These are phyloP conservation scores for Dactylellina sp. DNA, from an alignment of 2,329 filamentous ascomycete genomes.

Conservation along the genomic window DNA sequence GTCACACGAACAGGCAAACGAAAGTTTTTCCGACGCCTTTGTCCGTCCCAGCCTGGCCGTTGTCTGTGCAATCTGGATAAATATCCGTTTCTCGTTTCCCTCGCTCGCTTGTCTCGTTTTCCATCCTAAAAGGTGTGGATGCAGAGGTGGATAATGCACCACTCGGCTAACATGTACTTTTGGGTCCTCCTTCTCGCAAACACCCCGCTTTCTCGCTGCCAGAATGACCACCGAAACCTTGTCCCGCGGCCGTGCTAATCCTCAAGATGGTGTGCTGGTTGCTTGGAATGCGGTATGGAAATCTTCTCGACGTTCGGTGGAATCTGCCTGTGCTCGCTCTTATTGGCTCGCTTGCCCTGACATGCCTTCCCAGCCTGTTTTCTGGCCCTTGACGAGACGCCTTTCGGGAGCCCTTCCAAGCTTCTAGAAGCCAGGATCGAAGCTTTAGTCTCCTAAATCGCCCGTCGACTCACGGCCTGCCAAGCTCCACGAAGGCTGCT, in stretches of 20 bases:
- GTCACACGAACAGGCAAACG: too few relatives aligned
- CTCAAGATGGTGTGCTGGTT: slow-evolving; percentile 54
- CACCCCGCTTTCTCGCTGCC: slow-evolving; percentile 45
- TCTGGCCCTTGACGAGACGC: slow-evolving; percentile 36
- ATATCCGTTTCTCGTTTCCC: slow-evolving; percentile 54
- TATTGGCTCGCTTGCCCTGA: slow-evolving; percentile 56
- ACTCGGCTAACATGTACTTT: slow-evolving; percentile 45
- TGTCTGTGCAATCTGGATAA: slow-evolving; percentile 52
- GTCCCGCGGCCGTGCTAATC: too few relatives aligned
- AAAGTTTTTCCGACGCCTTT: slow-evolving; percentile 7
- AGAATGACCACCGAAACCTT: slow-evolving; percentile 20
- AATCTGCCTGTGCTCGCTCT: slow-evolving; percentile 34
- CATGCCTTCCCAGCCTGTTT: slow-evolving; percentile 40
- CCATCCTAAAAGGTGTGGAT: slow-evolving; percentile 38
- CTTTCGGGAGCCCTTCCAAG: slow-evolving; percentile 46
- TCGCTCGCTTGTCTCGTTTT: slow-evolving; percentile 55
- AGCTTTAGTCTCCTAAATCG: neutral
- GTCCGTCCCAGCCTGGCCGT: slow-evolving; percentile 34
- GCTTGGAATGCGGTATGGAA: slow-evolving; percentile 57
- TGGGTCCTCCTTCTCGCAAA: slow-evolving; percentile 18
- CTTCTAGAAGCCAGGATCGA: slow-evolving; percentile 54
- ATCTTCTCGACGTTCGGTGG: slow-evolving; percentile 35
- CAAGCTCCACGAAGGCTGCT: slow-evolving; percentile 19
- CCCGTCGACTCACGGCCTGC: slow-evolving; percentile 18
- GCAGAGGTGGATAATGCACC: slow-evolving; percentile 16